Evolutionary conservation across 2,329 filamentous ascomycete species (phyloP).

Genomic region (Neofusicoccum kwambonambiense): DNA sequence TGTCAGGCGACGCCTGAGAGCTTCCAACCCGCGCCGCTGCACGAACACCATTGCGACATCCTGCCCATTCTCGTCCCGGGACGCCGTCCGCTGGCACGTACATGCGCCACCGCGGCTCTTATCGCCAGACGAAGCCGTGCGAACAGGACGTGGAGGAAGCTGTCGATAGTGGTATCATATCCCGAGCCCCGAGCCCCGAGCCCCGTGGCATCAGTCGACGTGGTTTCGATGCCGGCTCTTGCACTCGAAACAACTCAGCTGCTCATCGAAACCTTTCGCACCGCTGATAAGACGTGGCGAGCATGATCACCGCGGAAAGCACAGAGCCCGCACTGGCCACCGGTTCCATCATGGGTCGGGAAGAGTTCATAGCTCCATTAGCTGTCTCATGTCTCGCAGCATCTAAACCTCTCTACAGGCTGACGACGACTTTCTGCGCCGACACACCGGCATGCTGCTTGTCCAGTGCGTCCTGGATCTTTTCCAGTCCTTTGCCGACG

Average conservation of each 20-base stretch:
- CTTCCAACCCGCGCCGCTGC: not conserved
- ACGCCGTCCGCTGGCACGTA: not conserved
- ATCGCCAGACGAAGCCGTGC: not conserved
- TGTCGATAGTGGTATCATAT: not conserved
- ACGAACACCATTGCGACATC: not conserved
- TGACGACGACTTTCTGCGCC: constrained; percentile 40
- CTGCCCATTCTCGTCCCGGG: not conserved
- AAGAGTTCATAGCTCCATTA: not conserved
- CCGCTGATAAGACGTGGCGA: not conserved
- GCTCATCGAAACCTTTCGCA: not conserved
- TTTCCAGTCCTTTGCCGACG: constrained; percentile 30
- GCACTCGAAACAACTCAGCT: not conserved
- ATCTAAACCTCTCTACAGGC: constrained; percentile 3
- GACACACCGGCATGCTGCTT: constrained; percentile 35
- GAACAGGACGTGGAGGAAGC: not conserved
- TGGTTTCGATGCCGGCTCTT: not conserved
- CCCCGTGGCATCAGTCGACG: not conserved
- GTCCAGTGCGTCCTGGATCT: constrained; percentile 26
- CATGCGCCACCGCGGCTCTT: not conserved
- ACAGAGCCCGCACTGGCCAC: not conserved
- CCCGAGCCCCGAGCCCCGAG: not conserved
- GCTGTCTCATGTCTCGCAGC: not conserved
- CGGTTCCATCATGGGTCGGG: not conserved
- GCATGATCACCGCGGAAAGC: not conserved
- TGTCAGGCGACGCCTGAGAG: not conserved